These are phyloP conservation scores for Lineolata rhizophorae DNA, from an alignment of 495 filamentous ascomycete species.

Conservation along the genomic window DNA sequence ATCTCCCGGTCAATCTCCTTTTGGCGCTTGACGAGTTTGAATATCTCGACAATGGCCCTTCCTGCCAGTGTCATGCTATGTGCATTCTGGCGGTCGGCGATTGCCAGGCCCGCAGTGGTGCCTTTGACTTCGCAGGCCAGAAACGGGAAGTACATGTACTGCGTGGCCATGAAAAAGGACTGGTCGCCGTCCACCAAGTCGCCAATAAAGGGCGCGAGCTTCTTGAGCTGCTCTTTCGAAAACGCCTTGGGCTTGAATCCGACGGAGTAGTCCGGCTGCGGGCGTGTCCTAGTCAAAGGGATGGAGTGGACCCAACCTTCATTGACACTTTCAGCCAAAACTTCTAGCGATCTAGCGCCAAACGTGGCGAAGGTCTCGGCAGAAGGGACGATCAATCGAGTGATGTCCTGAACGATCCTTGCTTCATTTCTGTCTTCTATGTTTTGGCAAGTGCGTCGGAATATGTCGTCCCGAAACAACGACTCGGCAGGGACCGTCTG, in stretches of 20 bases:
- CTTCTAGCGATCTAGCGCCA: slow-evolving; percentile 5
- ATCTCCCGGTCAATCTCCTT: slow-evolving; percentile 19
- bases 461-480: slow-evolving; percentile 8
- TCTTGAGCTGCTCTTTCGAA: slow-evolving; percentile 4
- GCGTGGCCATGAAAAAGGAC: slow-evolving; percentile 7
- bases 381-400: slow-evolving; percentile 8
- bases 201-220: slow-evolving; percentile 2
- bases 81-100: slow-evolving; percentile 18
- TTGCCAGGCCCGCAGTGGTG: slow-evolving; percentile 10
- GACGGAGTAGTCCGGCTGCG: slow-evolving; percentile 10
- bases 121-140: slow-evolving; percentile 17
- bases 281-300: slow-evolving; percentile 8
- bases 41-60: slow-evolving; percentile 16
- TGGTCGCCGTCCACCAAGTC: slow-evolving; percentile 2
- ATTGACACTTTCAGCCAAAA: slow-evolving; percentile 9
- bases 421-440: slow-evolving; percentile 5
- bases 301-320: slow-evolving; percentile 10
- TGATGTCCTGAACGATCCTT: slow-evolving; percentile 10
- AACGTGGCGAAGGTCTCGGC: slow-evolving; percentile 6
- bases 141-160: slow-evolving; percentile 19
- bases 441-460: slow-evolving; percentile 5
- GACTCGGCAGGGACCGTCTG: slow-evolving; percentile 6
- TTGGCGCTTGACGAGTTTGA: slow-evolving; percentile 13
- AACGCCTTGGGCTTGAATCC: slow-evolving; percentile 10
- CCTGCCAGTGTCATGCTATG: slow-evolving; percentile 16